phyloP scores from a whole-genome alignment of 129 eudicot genomes.

The Artemisia tridentata region DNA sequence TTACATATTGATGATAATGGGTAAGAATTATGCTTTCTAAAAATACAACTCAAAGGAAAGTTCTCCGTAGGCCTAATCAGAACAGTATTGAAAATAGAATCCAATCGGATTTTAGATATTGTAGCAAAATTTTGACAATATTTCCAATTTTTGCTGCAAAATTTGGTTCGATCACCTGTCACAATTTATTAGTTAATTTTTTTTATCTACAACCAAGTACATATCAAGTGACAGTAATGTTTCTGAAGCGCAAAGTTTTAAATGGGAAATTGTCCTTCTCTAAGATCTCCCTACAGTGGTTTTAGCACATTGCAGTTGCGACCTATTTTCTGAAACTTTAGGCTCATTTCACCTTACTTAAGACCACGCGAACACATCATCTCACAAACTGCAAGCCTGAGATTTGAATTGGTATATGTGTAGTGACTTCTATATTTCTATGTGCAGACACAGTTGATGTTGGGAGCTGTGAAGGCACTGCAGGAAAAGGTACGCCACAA shows the following conservation, averaged over 20 bases:
- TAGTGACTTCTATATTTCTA: neutral
- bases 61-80: neutral
- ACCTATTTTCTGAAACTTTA: neutral
- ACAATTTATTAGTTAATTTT: neutral
- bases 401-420: neutral
- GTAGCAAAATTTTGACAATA: neutral
- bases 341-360: neutral
- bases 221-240: neutral
- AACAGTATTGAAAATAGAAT: neutral
- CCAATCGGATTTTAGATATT: neutral
- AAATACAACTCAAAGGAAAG: neutral
- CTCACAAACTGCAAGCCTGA: neutral
- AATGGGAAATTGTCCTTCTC: too few relatives aligned
- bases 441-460: constrained; percentile 27
- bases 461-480: constrained; percentile 24
- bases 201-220: neutral
- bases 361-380: neutral
- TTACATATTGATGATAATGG: too few relatives aligned
- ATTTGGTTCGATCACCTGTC: neutral
- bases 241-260: neutral
- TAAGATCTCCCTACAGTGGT: neutral
- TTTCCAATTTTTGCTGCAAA: neutral
- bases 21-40: neutral
- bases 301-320: neutral
- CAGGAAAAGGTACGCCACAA: constrained; percentile 23